Evolutionary conservation across 2,329 filamentous ascomycete species (phyloP), one percentile per base, ranked within the genome.

Genomic region (Aspergillus costaricaensis): DNA sequence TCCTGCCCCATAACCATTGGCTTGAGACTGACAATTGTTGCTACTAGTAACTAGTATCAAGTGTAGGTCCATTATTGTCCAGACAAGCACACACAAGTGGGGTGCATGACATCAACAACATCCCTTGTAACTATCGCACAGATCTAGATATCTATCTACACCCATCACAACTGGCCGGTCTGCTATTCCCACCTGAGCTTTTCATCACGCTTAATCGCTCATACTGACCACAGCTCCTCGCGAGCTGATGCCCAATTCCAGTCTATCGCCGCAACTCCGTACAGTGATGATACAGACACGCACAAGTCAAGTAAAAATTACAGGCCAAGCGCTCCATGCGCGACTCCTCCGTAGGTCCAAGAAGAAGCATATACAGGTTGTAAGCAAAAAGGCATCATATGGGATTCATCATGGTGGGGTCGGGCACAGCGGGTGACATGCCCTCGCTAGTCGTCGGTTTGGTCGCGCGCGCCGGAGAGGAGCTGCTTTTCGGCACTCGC

Each of bases 351-450:
- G 14, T 30, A 30, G 32, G 7, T 25, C 14, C 19, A 48, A 12
- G 19, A 52, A 41, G 19, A 53, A 54, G 41, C 19, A 61, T 57
- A 44, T 48, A 53, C 41, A 48, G 43, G 39, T 59, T 50, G 30
- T 51, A 39, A 30, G 39, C 43, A 19, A 9, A 19, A 43, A 51
- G 41, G 19, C 57, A 67, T 74, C 56, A 76, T 57, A 76, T 74
- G 47, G 72, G 73, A 65, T 75, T 76, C 64, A 73, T 62, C 70
- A 75, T 75, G 21, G 64, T 69, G 17, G 68, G 71, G 57, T 70
- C 59, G 23, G 72, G 72, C 8, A 73, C 64, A 12, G 71, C 70
- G 12, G 71, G 68, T 19, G 63, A 57, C 9, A 64, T 48, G 17
- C 58, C 48, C 15, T 51, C 58, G 36, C 36, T 51, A 5, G 58